These are phyloP conservation scores for Gossypium thurberi DNA, from an alignment of 345 rosid genomes.

Conservation along the genomic window DNA sequence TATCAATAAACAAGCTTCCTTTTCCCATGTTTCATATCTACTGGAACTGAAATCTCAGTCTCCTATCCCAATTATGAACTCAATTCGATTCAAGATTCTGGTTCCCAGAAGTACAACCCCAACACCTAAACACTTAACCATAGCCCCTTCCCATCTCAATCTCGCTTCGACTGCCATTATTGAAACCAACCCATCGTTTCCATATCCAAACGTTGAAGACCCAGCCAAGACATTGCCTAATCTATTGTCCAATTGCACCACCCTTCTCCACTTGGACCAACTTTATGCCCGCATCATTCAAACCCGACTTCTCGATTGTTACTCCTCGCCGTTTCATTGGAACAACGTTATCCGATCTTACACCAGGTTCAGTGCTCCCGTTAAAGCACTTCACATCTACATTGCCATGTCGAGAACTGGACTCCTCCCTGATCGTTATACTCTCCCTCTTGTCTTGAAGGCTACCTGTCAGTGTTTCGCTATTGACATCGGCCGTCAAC, in stretches of 20 bases:
- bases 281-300: conserved; percentile 48
- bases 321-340: conserved; percentile 45
- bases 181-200: conserved; percentile 3
- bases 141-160: conserved; percentile 14
- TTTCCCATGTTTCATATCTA: neutral
- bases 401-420: conserved; percentile 48
- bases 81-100: neutral
- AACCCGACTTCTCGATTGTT: conserved; percentile 33
- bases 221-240: conserved; percentile 29
- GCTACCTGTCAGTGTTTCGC: conserved; percentile 39
- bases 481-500: conserved; percentile 40
- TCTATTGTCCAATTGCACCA: conserved; percentile 38
- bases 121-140: neutral
- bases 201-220: conserved; percentile 21
- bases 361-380: conserved; percentile 46
- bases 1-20: neutral
- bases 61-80: conserved; percentile 5
- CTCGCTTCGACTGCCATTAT: conserved; percentile 14
- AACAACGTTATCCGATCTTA: conserved; percentile 72
- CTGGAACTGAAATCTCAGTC: neutral
- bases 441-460: conserved; percentile 64
- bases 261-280: conserved; percentile 35
- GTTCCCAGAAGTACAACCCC: conserved; percentile 5
- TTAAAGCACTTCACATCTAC: conserved; percentile 39
- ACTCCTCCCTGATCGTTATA: conserved; percentile 57